Evolutionary conservation across 106 monocot species (phyloP).

Genomic region (Vanilla planifolia): DNA sequence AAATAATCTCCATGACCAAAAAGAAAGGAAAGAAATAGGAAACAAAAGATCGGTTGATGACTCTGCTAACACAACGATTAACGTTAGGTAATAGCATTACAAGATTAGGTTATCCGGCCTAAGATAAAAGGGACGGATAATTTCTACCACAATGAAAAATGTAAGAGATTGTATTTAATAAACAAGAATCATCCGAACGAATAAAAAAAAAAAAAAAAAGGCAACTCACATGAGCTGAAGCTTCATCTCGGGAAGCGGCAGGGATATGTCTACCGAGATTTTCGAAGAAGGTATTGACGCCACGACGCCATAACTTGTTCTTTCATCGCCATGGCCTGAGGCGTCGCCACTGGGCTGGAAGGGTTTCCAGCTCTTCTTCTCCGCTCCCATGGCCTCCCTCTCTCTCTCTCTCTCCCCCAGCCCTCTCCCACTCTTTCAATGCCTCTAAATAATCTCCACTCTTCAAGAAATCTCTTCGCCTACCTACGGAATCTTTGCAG

Average conservation of each 20-base stretch:
- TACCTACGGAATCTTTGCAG: too few relatives aligned
- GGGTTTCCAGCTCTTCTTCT: constrained; percentile 9
- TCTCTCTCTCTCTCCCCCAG: background rate
- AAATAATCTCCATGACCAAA: too few relatives aligned
- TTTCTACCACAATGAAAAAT: too few relatives aligned
- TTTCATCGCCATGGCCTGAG: too few relatives aligned
- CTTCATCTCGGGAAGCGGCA: constrained; percentile 53
- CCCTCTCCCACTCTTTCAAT: background rate
- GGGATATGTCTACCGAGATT: constrained; percentile 59
- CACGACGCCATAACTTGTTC: background rate
- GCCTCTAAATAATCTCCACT: background rate
- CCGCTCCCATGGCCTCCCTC: constrained; percentile 20
- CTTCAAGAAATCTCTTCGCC: too few relatives aligned
- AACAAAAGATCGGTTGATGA: too few relatives aligned
- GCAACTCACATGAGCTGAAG: constrained; percentile 46
- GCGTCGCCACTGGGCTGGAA: background rate
- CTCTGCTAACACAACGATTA: background rate
- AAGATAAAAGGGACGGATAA: too few relatives aligned
- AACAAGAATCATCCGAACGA: background rate
- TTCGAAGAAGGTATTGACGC: constrained; percentile 47
- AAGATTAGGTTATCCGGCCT: too few relatives aligned
- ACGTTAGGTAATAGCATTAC: background rate
- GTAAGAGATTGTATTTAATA: background rate
- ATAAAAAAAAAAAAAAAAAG: background rate
- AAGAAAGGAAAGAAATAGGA: too few relatives aligned